Evolutionary conservation across 2,329 filamentous ascomycete genomes (phyloP), one percentile per base, ranked within the genome.

Genomic region (Ustilaginoidea virens): DNA sequence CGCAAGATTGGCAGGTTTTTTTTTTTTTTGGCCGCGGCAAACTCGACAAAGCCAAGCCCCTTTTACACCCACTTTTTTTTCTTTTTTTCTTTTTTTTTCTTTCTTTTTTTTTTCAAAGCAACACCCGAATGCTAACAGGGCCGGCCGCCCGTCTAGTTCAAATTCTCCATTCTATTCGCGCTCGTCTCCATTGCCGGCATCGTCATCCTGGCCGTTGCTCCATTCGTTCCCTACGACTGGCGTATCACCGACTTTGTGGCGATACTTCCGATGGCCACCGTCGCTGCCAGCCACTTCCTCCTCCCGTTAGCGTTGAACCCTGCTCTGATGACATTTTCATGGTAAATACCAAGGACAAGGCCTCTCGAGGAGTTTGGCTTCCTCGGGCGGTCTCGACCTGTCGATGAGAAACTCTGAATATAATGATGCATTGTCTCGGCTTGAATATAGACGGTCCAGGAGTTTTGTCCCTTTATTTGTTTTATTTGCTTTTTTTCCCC

Each of bases 291-390:
- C 32, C 79, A 85, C 51, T 62, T 83, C 33, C 53, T 85, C 28
- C 50, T 85, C 36, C 80, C 80, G 1, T 61, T 85, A 33, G 78
- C 70, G 4, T 56, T 86, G 27, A 85, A 85, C 51, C 79, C 78
- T n/a, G 77, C 76, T 13, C 58, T 83, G 41, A 82, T 82, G 76
- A 79, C 74, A 0, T 82, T 83, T 50, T 79, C 75, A 7, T 83
- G 74, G 71, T 82, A 68, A 47, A 36, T 17, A 21, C 12, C 2
- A 7, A 20, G 12, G 22, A 13, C 23, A 29, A 27, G 32, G 33
- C 32, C 23, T 26, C 29, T 5, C 12, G 5, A 16, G 27, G 27
- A 28, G 27, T 34, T 27, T 24, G 17, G 17, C n/a, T 4, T 9
- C 16, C 19, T 17, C 9, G n/a, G n/a, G n/a, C n/a, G n/a, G n/a